phyloP scores from a whole-genome alignment of 1,284 basidiomycete species.

The Puccinia coronata region DNA sequence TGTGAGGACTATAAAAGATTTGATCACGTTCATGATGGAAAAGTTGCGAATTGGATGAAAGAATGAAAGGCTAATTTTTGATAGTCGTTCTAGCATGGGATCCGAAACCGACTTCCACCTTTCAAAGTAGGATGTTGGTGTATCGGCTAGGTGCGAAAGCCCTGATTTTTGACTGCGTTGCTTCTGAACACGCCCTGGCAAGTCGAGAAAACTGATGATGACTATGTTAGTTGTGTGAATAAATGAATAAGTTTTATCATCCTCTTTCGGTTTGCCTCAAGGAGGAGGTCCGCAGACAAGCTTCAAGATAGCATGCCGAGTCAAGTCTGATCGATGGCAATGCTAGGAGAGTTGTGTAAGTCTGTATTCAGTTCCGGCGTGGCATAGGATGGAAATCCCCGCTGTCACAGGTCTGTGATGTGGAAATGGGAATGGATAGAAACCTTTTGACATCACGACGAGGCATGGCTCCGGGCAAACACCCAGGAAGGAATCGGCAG shows the following conservation, averaged over 20 bases:
- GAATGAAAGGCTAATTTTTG: neutral
- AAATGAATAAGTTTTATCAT: neutral
- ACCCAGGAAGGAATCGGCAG: too few species aligned
- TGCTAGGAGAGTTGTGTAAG: neutral
- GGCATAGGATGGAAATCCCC: neutral
- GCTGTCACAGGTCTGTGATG: slow-evolving; percentile 10
- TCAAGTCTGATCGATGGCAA: neutral
- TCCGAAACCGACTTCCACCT: neutral
- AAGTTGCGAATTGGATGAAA: neutral
- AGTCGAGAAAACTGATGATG: neutral
- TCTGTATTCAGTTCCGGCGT: neutral
- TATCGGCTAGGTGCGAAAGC: neutral
- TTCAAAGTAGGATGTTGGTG: neutral
- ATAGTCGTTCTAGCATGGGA: neutral
- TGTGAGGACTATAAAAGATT: slow-evolving; percentile 5
- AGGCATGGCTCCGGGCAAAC: too few species aligned
- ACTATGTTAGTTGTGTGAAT: neutral
- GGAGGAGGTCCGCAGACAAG: neutral
- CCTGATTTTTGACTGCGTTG: neutral
- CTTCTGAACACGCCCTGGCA: neutral
- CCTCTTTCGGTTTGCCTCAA: neutral
- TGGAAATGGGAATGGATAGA: neutral
- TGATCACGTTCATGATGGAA: slow-evolving; percentile 1
- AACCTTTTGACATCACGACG: too few species aligned
- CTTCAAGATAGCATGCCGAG: neutral